Conservation (phyloP, 176 grass and related monocot genomes). For the Eleusine coracana region DNA sequence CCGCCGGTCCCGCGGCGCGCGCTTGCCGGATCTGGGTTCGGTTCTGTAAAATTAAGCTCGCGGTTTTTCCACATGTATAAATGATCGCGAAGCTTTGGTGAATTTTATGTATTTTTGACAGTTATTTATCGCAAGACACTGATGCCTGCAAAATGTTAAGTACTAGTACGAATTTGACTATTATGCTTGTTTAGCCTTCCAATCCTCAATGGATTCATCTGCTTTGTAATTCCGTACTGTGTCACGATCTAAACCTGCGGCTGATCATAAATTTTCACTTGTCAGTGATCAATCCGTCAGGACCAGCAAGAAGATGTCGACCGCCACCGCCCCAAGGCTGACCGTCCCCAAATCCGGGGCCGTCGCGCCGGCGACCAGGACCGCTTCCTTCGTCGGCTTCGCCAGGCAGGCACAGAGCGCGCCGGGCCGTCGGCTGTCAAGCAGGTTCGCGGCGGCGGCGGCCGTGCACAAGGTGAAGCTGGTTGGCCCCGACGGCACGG, state of each 20-base stretch:
- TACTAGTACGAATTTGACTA: not conserved
- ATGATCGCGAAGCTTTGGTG: not conserved
- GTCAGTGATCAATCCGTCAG: conserved; percentile 11
- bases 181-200: not conserved
- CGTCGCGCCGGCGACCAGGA: conserved; percentile 26
- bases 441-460: conserved; percentile 36
- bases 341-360: conserved; percentile 28
- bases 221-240: not conserved
- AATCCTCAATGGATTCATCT: not conserved
- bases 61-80: not conserved
- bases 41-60: not conserved
- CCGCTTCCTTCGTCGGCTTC: conserved; percentile 20
- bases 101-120: not conserved
- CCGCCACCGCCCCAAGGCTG: conserved; percentile 36
- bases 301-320: conserved; percentile 30
- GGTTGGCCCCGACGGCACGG: conserved; percentile 37
- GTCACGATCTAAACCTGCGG: not conserved
- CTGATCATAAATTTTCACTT: not conserved
- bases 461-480: conserved; percentile 65
- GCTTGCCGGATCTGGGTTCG: conserved; percentile 29
- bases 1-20: not conserved
- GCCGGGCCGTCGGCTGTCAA: conserved; percentile 15
- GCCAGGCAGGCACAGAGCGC: not conserved
- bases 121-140: not conserved
- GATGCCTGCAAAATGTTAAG: not conserved